Base-by-base conservation (phyloP, 139 green algal genomes). In the Chlamydomonas incerta region DNA sequence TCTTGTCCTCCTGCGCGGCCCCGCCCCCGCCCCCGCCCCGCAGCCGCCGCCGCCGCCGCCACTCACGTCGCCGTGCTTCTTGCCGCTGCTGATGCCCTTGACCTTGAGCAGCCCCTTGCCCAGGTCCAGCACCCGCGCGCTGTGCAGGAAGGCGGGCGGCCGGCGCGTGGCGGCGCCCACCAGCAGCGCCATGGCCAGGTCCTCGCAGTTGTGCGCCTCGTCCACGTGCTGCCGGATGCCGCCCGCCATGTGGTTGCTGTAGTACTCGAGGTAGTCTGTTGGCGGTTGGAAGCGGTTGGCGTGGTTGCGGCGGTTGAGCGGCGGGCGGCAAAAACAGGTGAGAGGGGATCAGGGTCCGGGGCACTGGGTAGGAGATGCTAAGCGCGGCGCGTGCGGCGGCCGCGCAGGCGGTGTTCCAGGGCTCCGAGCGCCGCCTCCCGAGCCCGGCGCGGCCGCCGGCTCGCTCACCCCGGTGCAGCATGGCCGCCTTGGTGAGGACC, bases 401-500 rank as follows among this genome's bases (percentile, higher is more conserved):
- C n/a, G n/a, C n/a, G n/a, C n/a, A n/a, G n/a, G n/a, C n/a, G n/a
- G n/a, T n/a, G n/a, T n/a, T n/a, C n/a, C n/a, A n/a, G n/a, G n/a
- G n/a, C n/a, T n/a, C n/a, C n/a, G n/a, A n/a, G n/a, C n/a, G n/a
- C n/a, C n/a, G n/a, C n/a, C n/a, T n/a, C n/a, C n/a, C n/a, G n/a
- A n/a, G n/a, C n/a, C n/a, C n/a, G n/a, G n/a, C n/a, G n/a, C n/a
- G n/a, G n/a, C n/a, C n/a, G n/a, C n/a, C n/a, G n/a, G n/a, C 41
- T 50, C 24, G 2, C 81, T 50, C 58, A 90, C 87, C 87, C 62
- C 87, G 79, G 74, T 94, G 90, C 66, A 93, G 66, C 74, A 95
- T 92, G 17, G 93, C 91, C 18, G 91, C 93, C 74, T 95, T 95
- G 23, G 91, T 93, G 20, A 95, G 88, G 41, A 95, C 74, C 52